Evolutionary conservation across 352 stramenopile genomes (phyloP).

Genomic region (Pythium insidiosum): DNA sequence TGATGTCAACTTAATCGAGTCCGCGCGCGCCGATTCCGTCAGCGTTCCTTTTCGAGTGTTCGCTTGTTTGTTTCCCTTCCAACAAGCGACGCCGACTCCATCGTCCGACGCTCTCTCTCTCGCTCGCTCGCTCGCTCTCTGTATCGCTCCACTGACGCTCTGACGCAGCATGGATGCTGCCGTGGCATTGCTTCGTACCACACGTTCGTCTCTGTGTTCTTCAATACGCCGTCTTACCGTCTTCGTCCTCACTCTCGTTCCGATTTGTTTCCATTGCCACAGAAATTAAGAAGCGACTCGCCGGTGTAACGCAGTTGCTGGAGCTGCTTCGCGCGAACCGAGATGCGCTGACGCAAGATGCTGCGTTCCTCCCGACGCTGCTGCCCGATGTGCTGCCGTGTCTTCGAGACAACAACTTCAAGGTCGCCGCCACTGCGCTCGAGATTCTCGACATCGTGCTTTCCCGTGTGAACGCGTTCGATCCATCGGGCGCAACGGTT

Average conservation of each 20-base stretch:
- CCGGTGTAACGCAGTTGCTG: conserved; percentile 49
- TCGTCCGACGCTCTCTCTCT: too few species aligned
- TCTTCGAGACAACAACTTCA: conserved; percentile 80
- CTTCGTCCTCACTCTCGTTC: background rate
- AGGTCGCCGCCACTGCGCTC: conserved; percentile 57
- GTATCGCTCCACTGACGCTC: too few species aligned
- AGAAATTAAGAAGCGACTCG: conserved; percentile 82
- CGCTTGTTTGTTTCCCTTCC: too few species aligned
- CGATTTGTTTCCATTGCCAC: too few species aligned
- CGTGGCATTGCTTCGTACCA: conserved; percentile 45
- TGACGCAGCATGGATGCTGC: conserved; percentile 37
- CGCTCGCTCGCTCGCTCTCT: too few species aligned
- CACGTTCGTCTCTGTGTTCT: conserved; percentile 21
- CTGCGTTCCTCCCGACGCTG: conserved; percentile 32
- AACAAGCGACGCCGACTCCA: too few species aligned
- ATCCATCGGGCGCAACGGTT: conserved; percentile 30
- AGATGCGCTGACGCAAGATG: conserved; percentile 10
- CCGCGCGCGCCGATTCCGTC: too few species aligned
- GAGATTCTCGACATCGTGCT: conserved; percentile 56
- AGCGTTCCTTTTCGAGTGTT: too few species aligned
- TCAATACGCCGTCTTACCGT: background rate
- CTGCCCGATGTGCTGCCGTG: conserved; percentile 55
- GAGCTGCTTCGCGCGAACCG: conserved; percentile 26
- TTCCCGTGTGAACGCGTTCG: conserved; percentile 26
- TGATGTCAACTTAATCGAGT: too few species aligned